phyloP scores from a whole-genome alignment of 2,329 filamentous ascomycete genomes.

The Fusarium incarnatum region DNA sequence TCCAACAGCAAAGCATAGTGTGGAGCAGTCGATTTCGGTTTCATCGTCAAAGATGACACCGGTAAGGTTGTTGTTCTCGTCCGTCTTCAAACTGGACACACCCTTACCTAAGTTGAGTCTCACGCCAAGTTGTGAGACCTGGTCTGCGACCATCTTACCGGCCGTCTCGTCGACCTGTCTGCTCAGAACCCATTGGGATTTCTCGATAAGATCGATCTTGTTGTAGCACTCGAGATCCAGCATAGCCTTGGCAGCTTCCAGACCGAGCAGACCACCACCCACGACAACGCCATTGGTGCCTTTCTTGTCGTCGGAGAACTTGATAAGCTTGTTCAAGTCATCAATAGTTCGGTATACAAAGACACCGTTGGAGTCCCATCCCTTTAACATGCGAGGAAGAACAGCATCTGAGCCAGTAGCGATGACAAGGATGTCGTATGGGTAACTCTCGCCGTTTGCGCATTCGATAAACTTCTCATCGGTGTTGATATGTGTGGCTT shows the following conservation, averaged over 20 bases:
- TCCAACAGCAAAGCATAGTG: conserved; percentile 90
- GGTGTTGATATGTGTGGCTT: conserved; percentile 73
- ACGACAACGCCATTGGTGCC: conserved; percentile 80
- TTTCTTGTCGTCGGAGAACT: conserved; percentile 74
- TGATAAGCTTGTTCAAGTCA: conserved; percentile 81
- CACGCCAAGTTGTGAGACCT: conserved; percentile 81
- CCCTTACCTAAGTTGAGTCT: conserved; percentile 83
- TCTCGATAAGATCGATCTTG: conserved; percentile 82
- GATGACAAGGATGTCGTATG: conserved; percentile 84
- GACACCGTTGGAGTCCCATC: conserved; percentile 82
- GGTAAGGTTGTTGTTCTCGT: conserved; percentile 73
- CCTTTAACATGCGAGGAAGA: conserved; percentile 76
- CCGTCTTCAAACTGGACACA: conserved; percentile 77
- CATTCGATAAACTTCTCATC: conserved; percentile 75
- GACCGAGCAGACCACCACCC: conserved; percentile 84
- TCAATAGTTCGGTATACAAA: conserved; percentile 92
- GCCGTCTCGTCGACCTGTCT: conserved; percentile 86
- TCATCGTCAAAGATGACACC: conserved; percentile 86
- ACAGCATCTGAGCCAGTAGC: conserved; percentile 89
- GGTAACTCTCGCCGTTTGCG: conserved; percentile 73
- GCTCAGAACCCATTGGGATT: conserved; percentile 84
- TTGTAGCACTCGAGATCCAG: conserved; percentile 82
- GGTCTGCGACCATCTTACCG: conserved; percentile 82
- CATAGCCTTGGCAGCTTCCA: conserved; percentile 94
- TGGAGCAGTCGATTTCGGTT: conserved; percentile 79